These are phyloP conservation scores for Cordyceps fumosorosea DNA, from an alignment of 2,329 filamentous ascomycete genomes.

Conservation along the genomic window DNA sequence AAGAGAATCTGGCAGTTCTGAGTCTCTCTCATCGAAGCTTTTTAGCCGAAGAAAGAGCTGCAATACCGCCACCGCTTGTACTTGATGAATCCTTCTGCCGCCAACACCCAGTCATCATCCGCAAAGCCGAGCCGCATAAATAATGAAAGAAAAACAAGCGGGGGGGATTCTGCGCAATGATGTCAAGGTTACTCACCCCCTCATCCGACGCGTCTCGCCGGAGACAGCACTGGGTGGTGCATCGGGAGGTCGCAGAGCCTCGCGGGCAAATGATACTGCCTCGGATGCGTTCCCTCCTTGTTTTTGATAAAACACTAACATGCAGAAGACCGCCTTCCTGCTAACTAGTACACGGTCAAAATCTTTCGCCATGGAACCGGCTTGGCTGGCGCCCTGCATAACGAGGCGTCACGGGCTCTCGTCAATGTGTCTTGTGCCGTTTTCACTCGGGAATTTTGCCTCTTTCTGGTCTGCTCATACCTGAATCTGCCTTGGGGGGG, in stretches of 20 bases:
- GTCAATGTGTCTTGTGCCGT: background rate
- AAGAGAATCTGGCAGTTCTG: too few relatives aligned
- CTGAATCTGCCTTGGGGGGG: background rate
- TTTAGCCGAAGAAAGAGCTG: background rate
- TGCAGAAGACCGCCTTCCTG: background rate
- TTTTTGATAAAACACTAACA: background rate
- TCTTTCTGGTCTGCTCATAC: background rate
- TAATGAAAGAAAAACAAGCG: background rate
- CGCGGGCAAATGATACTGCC: background rate
- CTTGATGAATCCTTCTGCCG: too few relatives aligned
- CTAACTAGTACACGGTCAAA: background rate
- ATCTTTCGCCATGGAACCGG: background rate
- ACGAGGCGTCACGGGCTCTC: background rate
- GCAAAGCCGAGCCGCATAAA: too few relatives aligned
- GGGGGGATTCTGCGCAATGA: background rate
- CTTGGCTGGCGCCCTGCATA: background rate
- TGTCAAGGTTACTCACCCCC: background rate
- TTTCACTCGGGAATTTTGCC: background rate
- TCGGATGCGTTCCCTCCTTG: too few relatives aligned
- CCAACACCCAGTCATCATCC: too few relatives aligned
- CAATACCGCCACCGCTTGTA: too few relatives aligned
- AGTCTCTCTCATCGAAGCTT: too few relatives aligned
- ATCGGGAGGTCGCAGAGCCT: background rate
- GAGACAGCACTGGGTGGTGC: background rate
- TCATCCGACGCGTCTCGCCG: background rate